Conservation (phyloP, 768 basidiomycete species). For the Lactarius hengduanensis region DNA sequence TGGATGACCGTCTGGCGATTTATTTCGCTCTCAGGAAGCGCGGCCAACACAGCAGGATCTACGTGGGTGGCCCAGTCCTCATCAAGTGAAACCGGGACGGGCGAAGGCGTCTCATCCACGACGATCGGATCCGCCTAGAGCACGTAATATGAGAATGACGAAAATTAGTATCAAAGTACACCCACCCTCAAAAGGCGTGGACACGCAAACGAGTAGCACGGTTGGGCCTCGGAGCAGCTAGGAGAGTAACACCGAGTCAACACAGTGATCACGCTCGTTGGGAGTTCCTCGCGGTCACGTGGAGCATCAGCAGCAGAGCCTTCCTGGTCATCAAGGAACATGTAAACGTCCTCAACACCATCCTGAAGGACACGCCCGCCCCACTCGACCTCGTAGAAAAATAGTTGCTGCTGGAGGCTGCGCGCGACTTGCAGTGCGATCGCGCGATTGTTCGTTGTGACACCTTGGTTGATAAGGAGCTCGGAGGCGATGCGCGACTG, state of each 20-base stretch:
- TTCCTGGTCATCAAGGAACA: conserved; percentile 83
- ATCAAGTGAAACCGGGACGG: conserved; percentile 22
- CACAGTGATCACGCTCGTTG: conserved; percentile 87
- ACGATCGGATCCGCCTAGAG: conserved; percentile 11
- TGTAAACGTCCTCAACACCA: conserved; percentile 90
- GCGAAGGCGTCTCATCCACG: conserved; percentile 15
- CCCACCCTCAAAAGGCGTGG: conserved; percentile 56
- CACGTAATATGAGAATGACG: conserved; percentile 10
- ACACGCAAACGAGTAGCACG: conserved; percentile 84
- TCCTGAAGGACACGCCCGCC: conserved; percentile 78
- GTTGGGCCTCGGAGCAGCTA: conserved; percentile 73
- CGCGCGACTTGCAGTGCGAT: conserved; percentile 86
- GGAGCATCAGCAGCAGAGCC: conserved; percentile 54
- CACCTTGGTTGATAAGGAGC: conserved; percentile 69
- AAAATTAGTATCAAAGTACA: neutral
- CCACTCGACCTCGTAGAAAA: conserved; percentile 98
- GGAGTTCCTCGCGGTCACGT: conserved; percentile 67
- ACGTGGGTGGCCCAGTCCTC: conserved; percentile 55
- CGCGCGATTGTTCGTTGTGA: conserved; percentile 74
- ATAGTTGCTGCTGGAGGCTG: conserved; percentile 87
- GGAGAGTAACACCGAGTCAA: conserved; percentile 90
- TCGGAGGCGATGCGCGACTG: conserved; percentile 86
- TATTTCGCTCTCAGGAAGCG: conserved; percentile 75
- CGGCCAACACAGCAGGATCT: conserved; percentile 46
- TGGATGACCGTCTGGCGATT: conserved; percentile 86